phyloP scores from a whole-genome alignment of 2,329 filamentous ascomycete species.

The Stemphylium vesicarium region DNA sequence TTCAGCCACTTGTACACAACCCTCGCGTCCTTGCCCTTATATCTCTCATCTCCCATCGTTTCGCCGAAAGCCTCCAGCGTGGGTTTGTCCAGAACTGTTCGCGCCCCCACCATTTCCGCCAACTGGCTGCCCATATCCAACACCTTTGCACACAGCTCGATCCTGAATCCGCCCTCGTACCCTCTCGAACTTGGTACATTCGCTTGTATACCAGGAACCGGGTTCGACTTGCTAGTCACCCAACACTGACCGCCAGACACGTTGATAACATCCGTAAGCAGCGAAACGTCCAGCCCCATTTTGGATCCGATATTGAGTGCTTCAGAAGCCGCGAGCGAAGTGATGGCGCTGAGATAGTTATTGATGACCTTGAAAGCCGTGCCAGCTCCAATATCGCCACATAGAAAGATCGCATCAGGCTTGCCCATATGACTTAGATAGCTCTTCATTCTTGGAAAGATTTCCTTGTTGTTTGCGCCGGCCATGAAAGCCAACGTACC shows the following conservation, averaged over 20 bases:
- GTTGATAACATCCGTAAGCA: slow-evolving; percentile 84
- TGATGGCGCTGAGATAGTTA: slow-evolving; percentile 92
- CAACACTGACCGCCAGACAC: slow-evolving; percentile 89
- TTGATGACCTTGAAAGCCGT: slow-evolving; percentile 92
- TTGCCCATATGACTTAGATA: slow-evolving; percentile 82
- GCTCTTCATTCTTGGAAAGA: slow-evolving; percentile 63
- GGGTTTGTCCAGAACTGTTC: slow-evolving; percentile 40
- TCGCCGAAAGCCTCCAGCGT: slow-evolving; percentile 40
- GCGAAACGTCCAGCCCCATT: slow-evolving; percentile 65
- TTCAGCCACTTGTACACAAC: slow-evolving; percentile 45
- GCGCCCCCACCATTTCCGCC: slow-evolving; percentile 44
- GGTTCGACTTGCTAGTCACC: slow-evolving; percentile 93
- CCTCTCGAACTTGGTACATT: slow-evolving; percentile 49
- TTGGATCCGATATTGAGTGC: slow-evolving; percentile 67
- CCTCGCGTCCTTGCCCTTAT: slow-evolving; percentile 41
- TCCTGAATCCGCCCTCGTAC: slow-evolving; percentile 49
- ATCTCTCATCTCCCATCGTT: slow-evolving; percentile 36
- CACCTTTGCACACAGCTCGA: slow-evolving; percentile 45
- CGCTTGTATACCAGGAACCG: slow-evolving; percentile 64
- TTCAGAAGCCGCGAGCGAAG: slow-evolving; percentile 75
- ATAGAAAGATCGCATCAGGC: slow-evolving; percentile 72
- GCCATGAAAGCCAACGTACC: slow-evolving; percentile 95
- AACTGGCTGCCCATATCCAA: slow-evolving; percentile 43
- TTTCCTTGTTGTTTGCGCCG: slow-evolving; percentile 61
- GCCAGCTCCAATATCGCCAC: slow-evolving; percentile 81